Base-by-base conservation (phyloP, 805 yeast genomes). In the Brettanomyces naardenensis region DNA sequence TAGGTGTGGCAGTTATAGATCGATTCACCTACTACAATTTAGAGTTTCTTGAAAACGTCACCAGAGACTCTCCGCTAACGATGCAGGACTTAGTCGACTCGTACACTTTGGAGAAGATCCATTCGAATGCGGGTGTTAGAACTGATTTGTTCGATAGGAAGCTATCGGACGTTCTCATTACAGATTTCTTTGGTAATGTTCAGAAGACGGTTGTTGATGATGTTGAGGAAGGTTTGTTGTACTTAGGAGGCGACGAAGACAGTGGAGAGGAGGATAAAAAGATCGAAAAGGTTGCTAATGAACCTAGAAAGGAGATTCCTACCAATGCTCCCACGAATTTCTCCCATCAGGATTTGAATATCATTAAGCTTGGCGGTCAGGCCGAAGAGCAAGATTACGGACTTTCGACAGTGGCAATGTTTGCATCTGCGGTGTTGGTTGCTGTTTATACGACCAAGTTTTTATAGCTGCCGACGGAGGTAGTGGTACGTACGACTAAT, bases 1-100 rank as follows among this genome's bases (percentile, higher is more conserved):
- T 92, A 35, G 99, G 99, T 6, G 97, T 92, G 36, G 97, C 98
- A 0, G 96, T 92, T 10, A 92, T 92, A 52, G 99, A 92, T 59
- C 68, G 98, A 50, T 92, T 92, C 64, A 92, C 99, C 0, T 89
- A 88, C 58, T 87, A 76, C 61, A 89, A 87, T 37, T 69, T 92
- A 48, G 96, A 88, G 41, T 92, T 80, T 54, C 69, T 92, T 52
- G 98, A 90, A 61, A 55, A 56, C 27, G 78, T 92, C 36, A 80
- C 83, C 39, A 83, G 78, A 58, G 78, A 78, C 47, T 85, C 95
- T 1, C 66, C 75, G 20, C 64, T 67, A 44, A 85, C 97, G 3
- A 64, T 92, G 54, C 80, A 82, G 51, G 95, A 90, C 52, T 65
- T 92, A 45, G 85, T 92, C 51, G 89, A 77, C 40, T 81, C 80